Evolutionary conservation across 2,329 filamentous ascomycete genomes (phyloP), one percentile per base, ranked within the genome.

Genomic region (Botrytis cinerea): DNA sequence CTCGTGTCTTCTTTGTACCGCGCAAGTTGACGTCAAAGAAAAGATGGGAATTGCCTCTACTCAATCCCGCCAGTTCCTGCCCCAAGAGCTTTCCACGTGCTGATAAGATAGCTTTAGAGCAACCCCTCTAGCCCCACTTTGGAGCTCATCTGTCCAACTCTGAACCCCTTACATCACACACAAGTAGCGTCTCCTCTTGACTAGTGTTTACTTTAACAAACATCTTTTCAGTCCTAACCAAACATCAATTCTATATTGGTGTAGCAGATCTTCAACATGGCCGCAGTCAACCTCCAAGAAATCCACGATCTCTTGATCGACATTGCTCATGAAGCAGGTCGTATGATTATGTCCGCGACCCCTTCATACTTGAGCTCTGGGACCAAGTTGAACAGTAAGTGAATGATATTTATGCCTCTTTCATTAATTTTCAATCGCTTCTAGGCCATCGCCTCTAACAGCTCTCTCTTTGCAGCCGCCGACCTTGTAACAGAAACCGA

Each of bases 401-500:
- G 35, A 38, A 48, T n/a, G 12, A 51, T 22, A 43, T 20, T 72
- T 45, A 74, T 75, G 71, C 14, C 20, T 73, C 71, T 71, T 69
- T 73, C 43, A 64, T 40, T 22, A 51, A 14, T 35, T 38, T 10
- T n/a, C 35, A 16, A 62, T 62, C 4, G 6, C 43, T n/a, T 32
- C 51, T 62, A 32, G 60, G 18, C 45, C n/a, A 67, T 77, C 38
- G 74, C 71, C 63, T n/a, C 59, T 66, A 18, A 40, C 32, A 60
- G 10, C 20, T 20, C 10, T 18, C 20, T 14, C n/a, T 14, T 57
- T 43, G 8, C 77, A 91, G 90, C 90, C 71, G 88, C 88, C 78
- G 90, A 92, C 80, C 87, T 92, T 69, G 90, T 92, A 60, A 92
- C 90, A 38, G 90, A 92, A 80, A 87, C 88, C 32, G 90, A 92